A percentile compares a stretch with the other conserved stretches of the same genome.
phyloP scores from a whole-genome alignment of 805 yeast species.

The Nadsonia fulvescens region DNA sequence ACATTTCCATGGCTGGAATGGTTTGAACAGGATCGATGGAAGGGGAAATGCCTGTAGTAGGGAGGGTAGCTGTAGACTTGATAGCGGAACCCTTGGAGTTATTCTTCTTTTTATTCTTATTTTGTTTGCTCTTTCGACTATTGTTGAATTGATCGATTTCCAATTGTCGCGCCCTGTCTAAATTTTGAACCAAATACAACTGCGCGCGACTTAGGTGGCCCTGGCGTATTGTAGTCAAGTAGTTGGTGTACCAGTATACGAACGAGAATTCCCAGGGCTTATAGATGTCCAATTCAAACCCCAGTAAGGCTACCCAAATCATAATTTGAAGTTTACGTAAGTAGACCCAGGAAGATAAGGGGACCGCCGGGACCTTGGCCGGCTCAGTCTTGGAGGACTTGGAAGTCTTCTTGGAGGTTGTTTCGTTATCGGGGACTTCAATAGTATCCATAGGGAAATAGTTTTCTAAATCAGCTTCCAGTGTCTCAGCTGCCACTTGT shows the following conservation, averaged over 20 bases:
- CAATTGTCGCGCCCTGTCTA: slow-evolving; percentile 3
- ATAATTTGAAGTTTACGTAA: slow-evolving; percentile 48
- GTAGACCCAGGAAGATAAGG: slow-evolving; percentile 55
- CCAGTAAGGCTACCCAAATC: slow-evolving; percentile 53
- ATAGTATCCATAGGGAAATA: slow-evolving; percentile 3
- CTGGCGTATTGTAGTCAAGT: slow-evolving; percentile 24
- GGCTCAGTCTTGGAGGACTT: slow-evolving; percentile 11
- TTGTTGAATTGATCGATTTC: slow-evolving; percentile 1
- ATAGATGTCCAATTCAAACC: slow-evolving; percentile 60
- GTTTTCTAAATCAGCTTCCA: slow-evolving; percentile 31
- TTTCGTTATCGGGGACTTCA: slow-evolving; percentile 1
- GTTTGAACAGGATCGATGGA: too few species aligned
- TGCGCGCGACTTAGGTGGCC: slow-evolving; percentile 29
- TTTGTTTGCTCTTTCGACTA: slow-evolving; percentile 1
- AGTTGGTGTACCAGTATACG: slow-evolving; percentile 51
- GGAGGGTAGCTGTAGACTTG: slow-evolving; percentile 7
- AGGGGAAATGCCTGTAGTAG: too few species aligned
- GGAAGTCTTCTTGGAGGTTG: too few species aligned
- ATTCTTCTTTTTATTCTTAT: slow-evolving; percentile 1
- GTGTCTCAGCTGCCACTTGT: slow-evolving; percentile 54
- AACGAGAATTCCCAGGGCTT: slow-evolving; percentile 48
- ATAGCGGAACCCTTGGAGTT: slow-evolving; percentile 3
- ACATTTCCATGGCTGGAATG: too few species aligned
- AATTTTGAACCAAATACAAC: slow-evolving; percentile 12
- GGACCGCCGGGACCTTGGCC: slow-evolving; percentile 28